phyloP scores from a whole-genome alignment of 257 asterid species.

The Ajuga chamaepitys region DNA sequence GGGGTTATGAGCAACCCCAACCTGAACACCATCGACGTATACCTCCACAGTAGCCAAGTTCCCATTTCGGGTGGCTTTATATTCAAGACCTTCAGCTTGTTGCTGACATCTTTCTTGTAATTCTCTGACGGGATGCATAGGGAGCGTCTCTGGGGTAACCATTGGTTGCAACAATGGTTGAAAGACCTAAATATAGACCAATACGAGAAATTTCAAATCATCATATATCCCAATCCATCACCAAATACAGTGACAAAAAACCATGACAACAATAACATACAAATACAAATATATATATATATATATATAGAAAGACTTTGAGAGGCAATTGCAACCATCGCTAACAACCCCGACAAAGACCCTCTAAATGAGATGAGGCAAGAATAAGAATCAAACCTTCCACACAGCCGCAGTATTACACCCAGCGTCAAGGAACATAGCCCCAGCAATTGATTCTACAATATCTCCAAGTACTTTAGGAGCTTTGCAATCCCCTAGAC shows the following conservation, averaged over 20 bases:
- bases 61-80: slow-evolving; percentile 77
- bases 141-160: slow-evolving; percentile 99
- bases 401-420: slow-evolving; percentile 78
- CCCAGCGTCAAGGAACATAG: slow-evolving; percentile 86
- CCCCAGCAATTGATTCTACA: slow-evolving; percentile 97
- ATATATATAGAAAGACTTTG: no score
- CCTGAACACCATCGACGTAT: slow-evolving; percentile 79
- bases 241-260: not conserved
- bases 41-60: slow-evolving; percentile 91
- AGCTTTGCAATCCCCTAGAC: slow-evolving; percentile 98
- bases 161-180: slow-evolving; percentile 88
- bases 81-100: slow-evolving; percentile 94
- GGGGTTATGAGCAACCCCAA: slow-evolving; percentile 79
- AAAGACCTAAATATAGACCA: slow-evolving; percentile 51
- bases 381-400: slow-evolving; percentile 52
- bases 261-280: not conserved
- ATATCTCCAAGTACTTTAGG: slow-evolving; percentile 99
- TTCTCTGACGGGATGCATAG: slow-evolving; percentile 97
- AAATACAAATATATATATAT: no score
- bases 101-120: slow-evolving; percentile 98
- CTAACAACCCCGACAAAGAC: not conserved
- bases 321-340: not conserved
- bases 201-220: not conserved
- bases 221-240: not conserved
- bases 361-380: not conserved